Evolutionary conservation across 176 grass and related monocot species (phyloP).

Genomic region (Neostapfia colusana): DNA sequence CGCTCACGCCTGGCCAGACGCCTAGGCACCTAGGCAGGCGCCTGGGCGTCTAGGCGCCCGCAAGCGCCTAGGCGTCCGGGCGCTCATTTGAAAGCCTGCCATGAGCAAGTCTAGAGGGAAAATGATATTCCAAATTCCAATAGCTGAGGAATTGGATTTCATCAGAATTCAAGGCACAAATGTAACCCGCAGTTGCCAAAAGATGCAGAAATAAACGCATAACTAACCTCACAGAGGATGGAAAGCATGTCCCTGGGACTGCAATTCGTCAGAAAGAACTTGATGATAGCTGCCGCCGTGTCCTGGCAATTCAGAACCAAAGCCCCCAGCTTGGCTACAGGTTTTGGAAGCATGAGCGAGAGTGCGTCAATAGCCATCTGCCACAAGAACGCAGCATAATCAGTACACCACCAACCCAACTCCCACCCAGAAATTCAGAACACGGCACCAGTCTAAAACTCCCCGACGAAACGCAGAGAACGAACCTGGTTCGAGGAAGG

Average conservation of each 20-base stretch:
- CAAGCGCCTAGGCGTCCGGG: too few relatives aligned
- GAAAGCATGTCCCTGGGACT: constrained; percentile 67
- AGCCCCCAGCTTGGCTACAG: constrained; percentile 51
- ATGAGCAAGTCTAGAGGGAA: too few relatives aligned
- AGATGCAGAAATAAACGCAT: background rate
- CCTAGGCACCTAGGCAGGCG: too few relatives aligned
- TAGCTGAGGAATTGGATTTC: background rate
- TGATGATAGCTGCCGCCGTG: constrained; percentile 31
- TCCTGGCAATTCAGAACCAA: constrained; percentile 39
- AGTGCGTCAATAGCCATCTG: constrained; percentile 59
- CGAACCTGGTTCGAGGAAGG: constrained; percentile 54
- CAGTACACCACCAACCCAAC: background rate
- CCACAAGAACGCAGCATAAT: background rate
- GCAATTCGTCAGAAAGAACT: constrained; percentile 48
- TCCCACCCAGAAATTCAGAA: background rate
- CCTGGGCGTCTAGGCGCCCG: too few relatives aligned
- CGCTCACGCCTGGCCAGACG: too few relatives aligned
- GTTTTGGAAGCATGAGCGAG: constrained; percentile 63
- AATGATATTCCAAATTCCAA: too few relatives aligned
- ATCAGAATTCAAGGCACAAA: background rate
- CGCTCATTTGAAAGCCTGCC: too few relatives aligned
- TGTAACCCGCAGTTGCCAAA: background rate
- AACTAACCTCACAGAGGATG: constrained; percentile 64
- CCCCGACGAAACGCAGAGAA: background rate
- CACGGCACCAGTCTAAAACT: background rate